These are phyloP conservation scores for Thermothelomyces thermophilus DNA, from an alignment of 2,329 filamentous ascomycete species.

Conservation along the genomic window DNA sequence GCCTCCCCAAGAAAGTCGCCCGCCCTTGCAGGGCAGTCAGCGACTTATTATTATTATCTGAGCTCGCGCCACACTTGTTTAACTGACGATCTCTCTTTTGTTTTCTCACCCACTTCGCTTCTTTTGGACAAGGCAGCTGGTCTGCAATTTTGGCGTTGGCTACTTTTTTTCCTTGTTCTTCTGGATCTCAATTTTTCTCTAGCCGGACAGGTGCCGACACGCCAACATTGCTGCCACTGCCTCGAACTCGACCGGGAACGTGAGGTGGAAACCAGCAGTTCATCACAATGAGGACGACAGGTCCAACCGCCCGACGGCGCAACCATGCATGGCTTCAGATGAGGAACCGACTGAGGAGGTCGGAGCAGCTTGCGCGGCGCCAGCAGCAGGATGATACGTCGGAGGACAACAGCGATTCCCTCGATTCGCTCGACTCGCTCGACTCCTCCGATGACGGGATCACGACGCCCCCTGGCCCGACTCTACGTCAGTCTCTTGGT, in stretches of 20 bases:
- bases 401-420: constrained; percentile 8
- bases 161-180: neutral
- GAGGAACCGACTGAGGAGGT: constrained; percentile 11
- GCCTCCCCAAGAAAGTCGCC: neutral
- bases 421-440: neutral
- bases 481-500: neutral
- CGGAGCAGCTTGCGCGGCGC: constrained; percentile 7
- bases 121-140: constrained; percentile 17
- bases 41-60: constrained; percentile 10
- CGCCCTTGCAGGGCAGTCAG: neutral
- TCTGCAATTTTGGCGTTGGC: constrained; percentile 14
- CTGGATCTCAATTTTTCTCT: neutral
- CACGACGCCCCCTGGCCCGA: neutral
- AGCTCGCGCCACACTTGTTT: constrained; percentile 5
- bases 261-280: neutral
- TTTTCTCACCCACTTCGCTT: constrained; percentile 3
- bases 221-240: neutral
- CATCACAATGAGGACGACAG: constrained; percentile 16
- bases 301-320: constrained; percentile 16
- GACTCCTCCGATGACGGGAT: constrained; percentile 7
- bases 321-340: constrained; percentile 20
- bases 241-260: too few relatives aligned
- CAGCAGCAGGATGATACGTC: constrained; percentile 4
- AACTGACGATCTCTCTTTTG: neutral
- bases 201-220: constrained; percentile 12